Conservation (phyloP, 805 yeast species). For the Hermanozyma aechmeae region DNA sequence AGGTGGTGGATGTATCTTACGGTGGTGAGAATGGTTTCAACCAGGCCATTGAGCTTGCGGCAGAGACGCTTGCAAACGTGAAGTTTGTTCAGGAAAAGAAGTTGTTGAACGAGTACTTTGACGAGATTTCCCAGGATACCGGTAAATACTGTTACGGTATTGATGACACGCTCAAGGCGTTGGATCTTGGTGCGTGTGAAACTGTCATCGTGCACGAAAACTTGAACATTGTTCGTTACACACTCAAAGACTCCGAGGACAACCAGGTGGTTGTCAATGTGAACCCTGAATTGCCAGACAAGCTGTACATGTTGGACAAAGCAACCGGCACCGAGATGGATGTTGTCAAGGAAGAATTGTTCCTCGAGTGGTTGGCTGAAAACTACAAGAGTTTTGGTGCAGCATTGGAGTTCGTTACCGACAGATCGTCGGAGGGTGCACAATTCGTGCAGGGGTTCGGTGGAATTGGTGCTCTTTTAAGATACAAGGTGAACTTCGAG, state of each 20-base stretch:
- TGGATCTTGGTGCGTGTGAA: slow-evolving; percentile 95
- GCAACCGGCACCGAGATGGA: slow-evolving; percentile 90
- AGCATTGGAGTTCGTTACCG: slow-evolving; percentile 90
- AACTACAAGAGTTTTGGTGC: slow-evolving; percentile 94
- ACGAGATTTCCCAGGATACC: slow-evolving; percentile 94
- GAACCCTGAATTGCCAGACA: slow-evolving; percentile 64
- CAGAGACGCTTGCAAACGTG: slow-evolving; percentile 94
- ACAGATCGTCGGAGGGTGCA: slow-evolving; percentile 96
- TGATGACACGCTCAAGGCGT: slow-evolving; percentile 91
- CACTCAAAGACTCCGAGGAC: slow-evolving; percentile 77
- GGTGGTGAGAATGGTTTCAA: slow-evolving; percentile 99
- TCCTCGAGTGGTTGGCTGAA: slow-evolving; percentile 97
- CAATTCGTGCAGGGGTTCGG: slow-evolving; percentile 98
- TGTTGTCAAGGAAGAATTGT: slow-evolving; percentile 68
- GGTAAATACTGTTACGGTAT: slow-evolving; percentile 98
- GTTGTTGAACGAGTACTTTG: slow-evolving; percentile 83
- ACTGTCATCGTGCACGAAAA: slow-evolving; percentile 88
- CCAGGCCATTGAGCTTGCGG: slow-evolving; percentile 96
- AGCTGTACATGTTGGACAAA: slow-evolving; percentile 70
- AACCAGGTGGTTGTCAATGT: slow-evolving; percentile 65
- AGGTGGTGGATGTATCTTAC: slow-evolving; percentile 92
- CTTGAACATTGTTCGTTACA: slow-evolving; percentile 75
- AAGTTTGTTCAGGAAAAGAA: slow-evolving; percentile 98
- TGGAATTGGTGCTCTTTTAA: slow-evolving; percentile 94
- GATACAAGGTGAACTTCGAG: slow-evolving; percentile 96